Evolutionary conservation across 2,329 filamentous ascomycete species (phyloP).

Genomic region (Monilinia fructigena): DNA sequence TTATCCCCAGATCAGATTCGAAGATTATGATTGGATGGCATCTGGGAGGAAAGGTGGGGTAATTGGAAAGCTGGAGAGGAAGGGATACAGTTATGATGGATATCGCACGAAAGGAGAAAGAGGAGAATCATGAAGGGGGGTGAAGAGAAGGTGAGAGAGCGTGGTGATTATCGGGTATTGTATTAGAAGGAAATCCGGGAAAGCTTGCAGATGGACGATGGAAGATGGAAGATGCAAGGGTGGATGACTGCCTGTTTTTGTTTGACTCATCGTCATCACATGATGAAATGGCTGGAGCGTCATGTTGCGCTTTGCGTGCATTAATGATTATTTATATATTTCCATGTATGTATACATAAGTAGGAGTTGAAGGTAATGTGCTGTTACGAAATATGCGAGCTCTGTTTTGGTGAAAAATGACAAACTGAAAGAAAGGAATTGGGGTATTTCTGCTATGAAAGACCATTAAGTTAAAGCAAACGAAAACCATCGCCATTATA

Average conservation of each 20-base stretch:
- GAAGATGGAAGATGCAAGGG: not conserved
- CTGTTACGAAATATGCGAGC: not conserved
- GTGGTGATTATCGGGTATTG: not conserved
- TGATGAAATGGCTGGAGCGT: not conserved
- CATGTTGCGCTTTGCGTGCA: not conserved
- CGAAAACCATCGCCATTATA: not conserved
- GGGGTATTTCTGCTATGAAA: not conserved
- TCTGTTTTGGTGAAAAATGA: not conserved
- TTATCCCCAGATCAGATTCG: not conserved
- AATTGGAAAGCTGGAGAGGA: no score
- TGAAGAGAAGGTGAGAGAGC: no score
- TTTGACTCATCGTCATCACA: constrained; percentile 15
- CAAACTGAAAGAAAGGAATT: not conserved
- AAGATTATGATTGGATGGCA: not conserved
- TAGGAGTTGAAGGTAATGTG: not conserved
- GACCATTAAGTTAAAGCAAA: not conserved
- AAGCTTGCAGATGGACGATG: not conserved
- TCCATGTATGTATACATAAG: not conserved
- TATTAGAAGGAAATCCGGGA: not conserved
- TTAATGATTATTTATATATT: not conserved
- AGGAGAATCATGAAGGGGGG: not conserved
- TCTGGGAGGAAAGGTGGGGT: not conserved
- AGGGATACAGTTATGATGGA: not conserved
- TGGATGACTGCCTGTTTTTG: not conserved
- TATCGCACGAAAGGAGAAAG: not conserved